A percentile compares a stretch with the other conserved stretches of the same genome.
Conservation (phyloP, 2,329 filamentous ascomycete genomes). For the Claviceps humidiphila region DNA sequence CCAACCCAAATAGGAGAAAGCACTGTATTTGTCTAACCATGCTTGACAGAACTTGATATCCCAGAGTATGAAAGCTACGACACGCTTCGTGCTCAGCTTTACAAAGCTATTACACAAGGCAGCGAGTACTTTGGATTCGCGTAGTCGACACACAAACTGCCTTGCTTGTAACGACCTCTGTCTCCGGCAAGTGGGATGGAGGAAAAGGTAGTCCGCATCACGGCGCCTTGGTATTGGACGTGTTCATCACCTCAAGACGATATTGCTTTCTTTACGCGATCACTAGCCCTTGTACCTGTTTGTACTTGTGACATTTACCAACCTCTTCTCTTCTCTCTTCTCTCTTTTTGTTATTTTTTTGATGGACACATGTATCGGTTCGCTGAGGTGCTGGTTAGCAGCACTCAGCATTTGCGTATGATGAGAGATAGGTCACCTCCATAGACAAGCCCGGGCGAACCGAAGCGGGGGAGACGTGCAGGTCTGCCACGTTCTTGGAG, state of each 20-base stretch:
- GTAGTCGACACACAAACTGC: slow-evolving; percentile 30
- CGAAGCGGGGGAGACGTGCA: slow-evolving; percentile 19
- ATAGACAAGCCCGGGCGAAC: background rate
- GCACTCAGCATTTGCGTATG: background rate
- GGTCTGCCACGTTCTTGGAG: slow-evolving; percentile 12
- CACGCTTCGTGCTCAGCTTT: slow-evolving; percentile 68
- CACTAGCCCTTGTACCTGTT: background rate
- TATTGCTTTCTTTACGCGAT: background rate
- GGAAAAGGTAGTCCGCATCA: background rate
- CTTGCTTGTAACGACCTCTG: background rate
- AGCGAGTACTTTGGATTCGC: slow-evolving; percentile 98
- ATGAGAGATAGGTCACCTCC: background rate
- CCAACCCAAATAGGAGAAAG: slow-evolving; percentile 19
- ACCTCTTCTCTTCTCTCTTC: background rate
- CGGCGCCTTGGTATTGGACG: slow-evolving; percentile 5
- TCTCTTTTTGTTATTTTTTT: background rate
- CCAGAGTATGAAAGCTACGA: slow-evolving; percentile 98
- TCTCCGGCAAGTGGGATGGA: background rate
- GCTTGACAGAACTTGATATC: slow-evolving; percentile 74
- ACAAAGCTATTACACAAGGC: slow-evolving; percentile 94
- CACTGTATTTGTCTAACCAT: background rate
- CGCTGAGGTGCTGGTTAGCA: background rate
- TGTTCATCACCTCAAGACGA: background rate
- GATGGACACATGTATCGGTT: background rate
- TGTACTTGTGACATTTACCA: background rate